Percentiles rank a stretch among this genome's conserved stretches.
phyloP scores from a whole-genome alignment of 495 filamentous ascomycete species.

The Penicillium salamii region DNA sequence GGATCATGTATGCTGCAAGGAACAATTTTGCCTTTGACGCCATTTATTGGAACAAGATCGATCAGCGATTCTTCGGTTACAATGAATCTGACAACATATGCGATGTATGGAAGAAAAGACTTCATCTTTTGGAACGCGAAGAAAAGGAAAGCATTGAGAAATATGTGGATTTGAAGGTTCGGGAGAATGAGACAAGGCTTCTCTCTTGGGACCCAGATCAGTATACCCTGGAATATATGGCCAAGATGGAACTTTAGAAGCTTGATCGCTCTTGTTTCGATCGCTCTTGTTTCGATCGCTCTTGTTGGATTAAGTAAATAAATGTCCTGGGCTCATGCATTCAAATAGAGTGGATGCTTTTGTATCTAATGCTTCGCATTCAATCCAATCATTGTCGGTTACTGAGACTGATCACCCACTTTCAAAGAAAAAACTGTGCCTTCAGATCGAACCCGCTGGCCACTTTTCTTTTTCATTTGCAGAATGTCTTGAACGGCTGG shows the following conservation, averaged over 20 bases:
- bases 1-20: conserved; percentile 12
- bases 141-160: conserved; percentile 14
- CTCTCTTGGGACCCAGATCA: conserved; percentile 19
- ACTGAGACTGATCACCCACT: too few relatives aligned
- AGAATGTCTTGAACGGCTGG: too few relatives aligned
- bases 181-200: conserved; percentile 8
- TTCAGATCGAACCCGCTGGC: too few relatives aligned
- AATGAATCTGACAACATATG: background rate
- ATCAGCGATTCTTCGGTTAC: conserved; percentile 13
- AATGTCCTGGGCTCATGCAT: too few relatives aligned
- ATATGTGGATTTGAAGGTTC: conserved; percentile 8
- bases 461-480: too few relatives aligned
- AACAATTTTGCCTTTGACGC: conserved; percentile 15
- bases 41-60: conserved; percentile 16
- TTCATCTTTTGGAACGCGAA: conserved; percentile 1
- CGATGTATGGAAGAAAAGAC: conserved; percentile 11
- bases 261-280: too few relatives aligned
- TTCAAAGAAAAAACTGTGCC: too few relatives aligned
- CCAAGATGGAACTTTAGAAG: background rate
- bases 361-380: too few relatives aligned
- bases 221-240: conserved; percentile 7
- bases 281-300: too few relatives aligned
- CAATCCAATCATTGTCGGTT: too few relatives aligned
- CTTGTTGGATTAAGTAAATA: too few relatives aligned
- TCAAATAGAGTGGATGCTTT: too few relatives aligned